These are phyloP conservation scores for Volvox reticuliferus DNA, from an alignment of 139 green algal genomes.

Conservation along the genomic window DNA sequence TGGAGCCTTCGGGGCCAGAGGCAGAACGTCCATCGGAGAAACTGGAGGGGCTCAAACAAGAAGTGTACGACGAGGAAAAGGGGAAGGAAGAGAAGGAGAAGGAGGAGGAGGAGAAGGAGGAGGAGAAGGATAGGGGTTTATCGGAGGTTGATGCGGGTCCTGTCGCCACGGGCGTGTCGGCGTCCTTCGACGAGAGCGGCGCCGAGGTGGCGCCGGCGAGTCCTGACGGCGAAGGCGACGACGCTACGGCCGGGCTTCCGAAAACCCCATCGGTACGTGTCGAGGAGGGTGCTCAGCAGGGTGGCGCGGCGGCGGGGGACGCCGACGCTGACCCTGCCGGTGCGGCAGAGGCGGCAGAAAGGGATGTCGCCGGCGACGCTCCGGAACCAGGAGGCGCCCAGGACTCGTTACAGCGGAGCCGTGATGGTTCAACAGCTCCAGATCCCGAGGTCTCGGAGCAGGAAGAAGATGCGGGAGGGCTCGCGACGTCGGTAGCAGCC, in stretches of 20 bases:
- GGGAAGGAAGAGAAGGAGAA: background rate
- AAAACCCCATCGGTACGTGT: too few species aligned
- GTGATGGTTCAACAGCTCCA: too few species aligned
- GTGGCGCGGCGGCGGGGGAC: background rate
- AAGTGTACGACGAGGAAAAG: background rate
- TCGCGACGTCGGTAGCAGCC: too few species aligned
- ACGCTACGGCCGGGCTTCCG: too few species aligned
- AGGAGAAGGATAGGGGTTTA: background rate
- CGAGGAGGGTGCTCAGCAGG: background rate
- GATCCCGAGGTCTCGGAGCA: too few species aligned
- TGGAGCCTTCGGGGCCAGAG: background rate
- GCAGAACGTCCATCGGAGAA: background rate
- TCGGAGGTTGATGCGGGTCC: background rate
- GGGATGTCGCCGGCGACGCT: background rate
- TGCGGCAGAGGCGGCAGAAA: background rate
- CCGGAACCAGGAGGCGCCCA: too few species aligned
- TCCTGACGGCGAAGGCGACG: background rate
- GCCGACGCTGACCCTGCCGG: background rate
- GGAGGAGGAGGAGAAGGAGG: background rate
- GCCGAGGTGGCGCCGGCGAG: background rate
- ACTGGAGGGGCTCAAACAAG: background rate
- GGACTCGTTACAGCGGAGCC: too few species aligned
- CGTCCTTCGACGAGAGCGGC: too few species aligned
- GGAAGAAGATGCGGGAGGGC: too few species aligned
- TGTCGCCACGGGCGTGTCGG: background rate